phyloP scores from a whole-genome alignment of 2,329 filamentous ascomycete genomes.

The Sporothrix euskadiensis region DNA sequence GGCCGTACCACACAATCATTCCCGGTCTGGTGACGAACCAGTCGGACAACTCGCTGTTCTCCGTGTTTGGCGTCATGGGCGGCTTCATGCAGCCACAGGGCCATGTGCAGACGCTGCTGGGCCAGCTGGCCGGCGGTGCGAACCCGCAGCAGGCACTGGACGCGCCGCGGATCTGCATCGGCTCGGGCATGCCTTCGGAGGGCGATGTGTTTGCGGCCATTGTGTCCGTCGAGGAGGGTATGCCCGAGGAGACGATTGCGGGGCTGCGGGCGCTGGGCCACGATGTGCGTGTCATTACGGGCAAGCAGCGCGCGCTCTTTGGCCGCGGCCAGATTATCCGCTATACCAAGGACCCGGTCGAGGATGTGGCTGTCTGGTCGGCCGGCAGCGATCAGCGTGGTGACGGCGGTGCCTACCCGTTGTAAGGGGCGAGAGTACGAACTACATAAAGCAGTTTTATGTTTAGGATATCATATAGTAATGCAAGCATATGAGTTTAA shows the following conservation, averaged over 20 bases:
- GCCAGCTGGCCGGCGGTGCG: conserved; percentile 79
- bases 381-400: conserved; percentile 86
- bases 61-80: conserved; percentile 94
- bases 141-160: conserved; percentile 88
- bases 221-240: conserved; percentile 82
- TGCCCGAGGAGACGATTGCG: conserved; percentile 65
- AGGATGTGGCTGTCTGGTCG: conserved; percentile 74
- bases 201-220: conserved; percentile 60
- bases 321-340: conserved; percentile 86
- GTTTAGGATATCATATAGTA: neutral
- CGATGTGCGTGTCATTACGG: conserved; percentile 66
- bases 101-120: conserved; percentile 88
- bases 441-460: neutral
- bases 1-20: conserved; percentile 98
- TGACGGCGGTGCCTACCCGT: conserved; percentile 70
- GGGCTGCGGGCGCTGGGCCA: conserved; percentile 72
- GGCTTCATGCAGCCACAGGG: conserved; percentile 98
- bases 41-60: conserved; percentile 72
- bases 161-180: conserved; percentile 86
- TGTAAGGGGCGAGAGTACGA: conserved; percentile 36
- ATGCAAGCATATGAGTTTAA: neutral
- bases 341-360: conserved; percentile 67
- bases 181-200: conserved; percentile 66
- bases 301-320: conserved; percentile 67
- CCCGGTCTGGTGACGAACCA: conserved; percentile 83